Conservation (phyloP, 225 moss, liverwort and hornwort genomes). For the Physcomitrellopsis africana region DNA sequence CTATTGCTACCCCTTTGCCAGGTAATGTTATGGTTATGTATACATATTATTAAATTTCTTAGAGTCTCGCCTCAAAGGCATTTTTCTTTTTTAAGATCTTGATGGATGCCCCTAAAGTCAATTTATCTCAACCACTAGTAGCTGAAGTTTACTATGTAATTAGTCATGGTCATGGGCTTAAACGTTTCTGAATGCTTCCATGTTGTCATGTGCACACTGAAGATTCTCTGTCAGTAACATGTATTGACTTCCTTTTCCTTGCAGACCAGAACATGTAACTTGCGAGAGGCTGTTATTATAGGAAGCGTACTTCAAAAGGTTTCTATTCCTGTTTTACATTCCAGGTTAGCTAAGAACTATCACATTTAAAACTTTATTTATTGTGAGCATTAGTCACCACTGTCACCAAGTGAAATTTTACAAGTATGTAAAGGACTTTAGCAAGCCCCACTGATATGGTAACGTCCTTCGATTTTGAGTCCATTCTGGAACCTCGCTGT, state of each 20-base stretch:
- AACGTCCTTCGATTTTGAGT: not conserved
- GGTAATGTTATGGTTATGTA: slow-evolving; percentile 37
- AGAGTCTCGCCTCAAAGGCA: no score
- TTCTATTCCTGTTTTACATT: slow-evolving; percentile 92
- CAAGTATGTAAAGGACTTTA: not conserved
- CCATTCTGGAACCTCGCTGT: not conserved
- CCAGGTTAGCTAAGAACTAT: slow-evolving; percentile 53
- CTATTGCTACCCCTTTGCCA: slow-evolving; percentile 91
- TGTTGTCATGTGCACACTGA: not conserved
- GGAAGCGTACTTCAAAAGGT: slow-evolving; percentile 98
- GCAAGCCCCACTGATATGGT: not conserved
- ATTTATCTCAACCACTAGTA: not conserved
- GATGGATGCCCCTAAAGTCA: no score
- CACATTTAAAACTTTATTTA: not conserved
- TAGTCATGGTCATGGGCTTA: not conserved
- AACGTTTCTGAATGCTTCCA: not conserved
- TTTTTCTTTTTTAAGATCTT: no score
- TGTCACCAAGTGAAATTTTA: no score
- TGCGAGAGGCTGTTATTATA: slow-evolving; percentile 95
- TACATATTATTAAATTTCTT: no score
- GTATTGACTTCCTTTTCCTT: slow-evolving; percentile 12
- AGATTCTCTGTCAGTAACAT: not conserved
- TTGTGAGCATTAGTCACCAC: no score
- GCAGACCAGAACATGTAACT: slow-evolving; percentile 88
- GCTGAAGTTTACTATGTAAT: not conserved